Evolutionary conservation across 345 rosid species (phyloP).

Genomic region (Rhizophora apiculata): DNA sequence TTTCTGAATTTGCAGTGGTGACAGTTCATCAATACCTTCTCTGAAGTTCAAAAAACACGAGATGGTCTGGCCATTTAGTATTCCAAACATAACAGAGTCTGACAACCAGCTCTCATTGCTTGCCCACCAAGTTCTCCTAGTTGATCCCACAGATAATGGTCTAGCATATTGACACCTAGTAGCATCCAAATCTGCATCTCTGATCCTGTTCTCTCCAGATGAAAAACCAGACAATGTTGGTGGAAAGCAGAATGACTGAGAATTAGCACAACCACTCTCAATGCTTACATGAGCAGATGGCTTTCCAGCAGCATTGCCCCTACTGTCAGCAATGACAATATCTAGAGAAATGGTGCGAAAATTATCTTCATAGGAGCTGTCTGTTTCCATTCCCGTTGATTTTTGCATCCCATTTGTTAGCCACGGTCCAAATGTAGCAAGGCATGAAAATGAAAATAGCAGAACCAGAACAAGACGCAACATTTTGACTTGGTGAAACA

Average conservation of each 20-base stretch:
- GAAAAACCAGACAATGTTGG: conserved; percentile 51
- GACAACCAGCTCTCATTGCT: conserved; percentile 41
- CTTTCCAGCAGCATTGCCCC: conserved; percentile 23
- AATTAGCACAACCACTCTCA: conserved; percentile 41
- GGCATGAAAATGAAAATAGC: conserved; percentile 48
- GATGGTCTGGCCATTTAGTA: conserved; percentile 45
- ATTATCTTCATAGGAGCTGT: conserved; percentile 36
- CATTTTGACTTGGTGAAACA: conserved; percentile 36
- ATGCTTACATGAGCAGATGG: conserved; percentile 17
- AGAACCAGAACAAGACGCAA: conserved; percentile 47
- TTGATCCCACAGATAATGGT: conserved; percentile 25
- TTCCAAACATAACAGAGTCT: conserved; percentile 39
- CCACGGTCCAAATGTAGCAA: conserved; percentile 36
- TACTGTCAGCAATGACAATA: conserved; percentile 26
- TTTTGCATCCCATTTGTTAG: conserved; percentile 42
- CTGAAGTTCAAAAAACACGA: conserved; percentile 49
- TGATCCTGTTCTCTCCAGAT: conserved; percentile 19
- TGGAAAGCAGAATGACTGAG: conserved; percentile 59
- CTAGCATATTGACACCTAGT: conserved; percentile 34
- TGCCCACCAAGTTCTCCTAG: conserved; percentile 26
- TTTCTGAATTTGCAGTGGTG: conserved; percentile 28
- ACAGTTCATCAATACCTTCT: conserved; percentile 28
- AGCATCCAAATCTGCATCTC: conserved; percentile 33
- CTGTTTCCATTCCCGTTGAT: conserved; percentile 38
- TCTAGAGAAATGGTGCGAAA: conserved; percentile 24